phyloP scores from a whole-genome alignment of 352 stramenopile genomes.

The Pilasporangium apinafurcum region DNA sequence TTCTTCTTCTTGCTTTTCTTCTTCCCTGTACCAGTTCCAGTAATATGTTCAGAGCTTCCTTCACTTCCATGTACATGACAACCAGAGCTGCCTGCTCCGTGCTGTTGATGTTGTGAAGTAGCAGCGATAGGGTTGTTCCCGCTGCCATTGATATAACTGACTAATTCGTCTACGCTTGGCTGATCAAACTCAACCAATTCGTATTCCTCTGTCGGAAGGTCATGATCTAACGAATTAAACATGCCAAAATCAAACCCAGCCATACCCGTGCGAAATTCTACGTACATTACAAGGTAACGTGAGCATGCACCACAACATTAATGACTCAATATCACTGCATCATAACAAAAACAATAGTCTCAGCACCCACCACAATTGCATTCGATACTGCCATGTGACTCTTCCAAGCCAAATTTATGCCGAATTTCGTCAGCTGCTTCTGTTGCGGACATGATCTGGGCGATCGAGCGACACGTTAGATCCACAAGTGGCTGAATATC shows the following conservation, averaged over 20 bases:
- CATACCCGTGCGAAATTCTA: slow-evolving; percentile 51
- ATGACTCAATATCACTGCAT: too few species aligned
- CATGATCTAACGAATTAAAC: slow-evolving; percentile 72
- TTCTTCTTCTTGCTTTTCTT: slow-evolving; percentile 10
- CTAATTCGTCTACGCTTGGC: slow-evolving; percentile 72
- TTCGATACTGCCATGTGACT: slow-evolving; percentile 23
- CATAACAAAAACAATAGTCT: not conserved
- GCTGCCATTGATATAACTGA: slow-evolving; percentile 78
- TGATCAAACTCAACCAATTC: slow-evolving; percentile 79
- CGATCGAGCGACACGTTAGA: slow-evolving; percentile 73
- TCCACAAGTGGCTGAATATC: slow-evolving; percentile 80
- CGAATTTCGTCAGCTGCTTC: slow-evolving; percentile 67
- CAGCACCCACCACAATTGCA: slow-evolving; percentile 37
- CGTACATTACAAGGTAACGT: not conserved
- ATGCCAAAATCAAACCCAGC: slow-evolving; percentile 72
- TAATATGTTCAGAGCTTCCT: too few species aligned
- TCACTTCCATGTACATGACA: too few species aligned
- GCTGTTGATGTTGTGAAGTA: slow-evolving; percentile 16
- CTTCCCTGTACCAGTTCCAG: too few species aligned
- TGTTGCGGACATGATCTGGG: slow-evolving; percentile 80
- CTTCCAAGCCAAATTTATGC: slow-evolving; percentile 74
- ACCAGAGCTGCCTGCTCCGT: too few species aligned
- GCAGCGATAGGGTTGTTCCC: slow-evolving; percentile 11
- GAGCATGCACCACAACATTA: not conserved
- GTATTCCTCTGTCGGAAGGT: slow-evolving; percentile 72